Percentiles rank a stretch among this genome's conserved stretches.
phyloP scores from a whole-genome alignment of 176 grass and related monocot species.

The Pharus latifolius region DNA sequence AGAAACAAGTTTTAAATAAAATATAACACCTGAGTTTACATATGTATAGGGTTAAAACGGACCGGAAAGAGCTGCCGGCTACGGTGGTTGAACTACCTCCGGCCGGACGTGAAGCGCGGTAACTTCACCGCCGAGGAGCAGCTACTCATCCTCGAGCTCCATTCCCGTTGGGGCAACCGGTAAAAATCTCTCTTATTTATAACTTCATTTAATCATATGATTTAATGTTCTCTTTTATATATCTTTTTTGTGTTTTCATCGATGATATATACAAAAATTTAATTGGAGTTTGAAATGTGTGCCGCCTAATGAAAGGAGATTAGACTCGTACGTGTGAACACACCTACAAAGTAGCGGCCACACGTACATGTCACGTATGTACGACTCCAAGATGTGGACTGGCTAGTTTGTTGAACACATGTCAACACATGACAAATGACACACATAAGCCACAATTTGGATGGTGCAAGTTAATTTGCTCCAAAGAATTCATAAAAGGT shows the following conservation, averaged over 20 bases:
- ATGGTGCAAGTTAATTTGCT: not conserved
- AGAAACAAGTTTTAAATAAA: too few species aligned
- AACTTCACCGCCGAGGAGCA: slow-evolving; percentile 62
- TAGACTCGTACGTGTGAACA: not conserved
- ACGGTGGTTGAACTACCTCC: slow-evolving; percentile 66
- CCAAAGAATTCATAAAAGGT: not conserved
- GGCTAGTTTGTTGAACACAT: not conserved
- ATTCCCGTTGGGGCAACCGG: slow-evolving; percentile 56
- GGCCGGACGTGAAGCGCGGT: slow-evolving; percentile 61
- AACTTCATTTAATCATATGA: not conserved
- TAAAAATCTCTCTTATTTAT: not conserved
- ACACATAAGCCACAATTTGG: not conserved
- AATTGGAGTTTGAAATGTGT: not conserved
- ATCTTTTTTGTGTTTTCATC: too few species aligned
- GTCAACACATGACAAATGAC: not conserved
- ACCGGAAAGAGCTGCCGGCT: slow-evolving; percentile 74
- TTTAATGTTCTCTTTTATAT: too few species aligned
- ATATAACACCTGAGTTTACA: too few species aligned
- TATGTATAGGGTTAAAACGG: slow-evolving; percentile 22
- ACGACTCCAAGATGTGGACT: not conserved
- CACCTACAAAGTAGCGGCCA: not conserved
- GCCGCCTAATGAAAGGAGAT: not conserved
- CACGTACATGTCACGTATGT: not conserved
- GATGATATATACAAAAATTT: too few species aligned
- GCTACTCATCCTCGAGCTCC: slow-evolving; percentile 68